These are phyloP conservation scores for Grigorovia yakushimaensis DNA, from an alignment of 805 yeast genomes.

Conservation along the genomic window DNA sequence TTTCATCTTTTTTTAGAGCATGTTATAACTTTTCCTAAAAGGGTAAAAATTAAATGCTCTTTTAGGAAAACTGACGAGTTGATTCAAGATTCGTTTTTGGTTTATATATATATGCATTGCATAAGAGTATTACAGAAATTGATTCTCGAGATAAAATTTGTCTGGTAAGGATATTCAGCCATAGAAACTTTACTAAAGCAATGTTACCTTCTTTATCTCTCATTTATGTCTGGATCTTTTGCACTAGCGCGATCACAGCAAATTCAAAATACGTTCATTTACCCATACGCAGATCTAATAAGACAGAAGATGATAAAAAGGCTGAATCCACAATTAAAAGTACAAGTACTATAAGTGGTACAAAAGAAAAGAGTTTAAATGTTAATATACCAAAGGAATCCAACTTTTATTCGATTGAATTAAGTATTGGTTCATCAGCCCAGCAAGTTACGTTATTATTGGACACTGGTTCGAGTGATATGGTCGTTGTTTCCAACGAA, in stretches of 20 bases:
- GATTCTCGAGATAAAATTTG: neutral
- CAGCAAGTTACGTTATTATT: slow-evolving; percentile 47
- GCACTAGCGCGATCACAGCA: neutral
- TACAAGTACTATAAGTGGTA: neutral
- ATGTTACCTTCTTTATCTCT: too few species aligned
- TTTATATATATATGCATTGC: neutral
- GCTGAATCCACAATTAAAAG: neutral
- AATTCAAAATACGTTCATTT: neutral
- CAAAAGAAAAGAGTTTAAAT: neutral
- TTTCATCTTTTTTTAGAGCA: too few species aligned
- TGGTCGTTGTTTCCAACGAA: slow-evolving; percentile 38
- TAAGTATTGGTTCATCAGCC: slow-evolving; percentile 47
- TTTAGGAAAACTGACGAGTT: neutral
- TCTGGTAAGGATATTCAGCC: too few species aligned
- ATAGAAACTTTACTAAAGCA: too few species aligned
- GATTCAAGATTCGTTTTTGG: neutral
- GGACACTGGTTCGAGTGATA: slow-evolving; percentile 73
- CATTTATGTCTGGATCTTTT: neutral
- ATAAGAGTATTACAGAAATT: neutral
- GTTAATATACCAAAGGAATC: neutral
- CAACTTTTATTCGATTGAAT: slow-evolving; percentile 36
- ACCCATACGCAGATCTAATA: neutral
- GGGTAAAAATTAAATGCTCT: neutral
- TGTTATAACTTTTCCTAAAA: neutral
- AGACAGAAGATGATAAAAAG: neutral